Conservation (phyloP, 2,329 filamentous ascomycete genomes). For the Apiospora saccharicola region DNA sequence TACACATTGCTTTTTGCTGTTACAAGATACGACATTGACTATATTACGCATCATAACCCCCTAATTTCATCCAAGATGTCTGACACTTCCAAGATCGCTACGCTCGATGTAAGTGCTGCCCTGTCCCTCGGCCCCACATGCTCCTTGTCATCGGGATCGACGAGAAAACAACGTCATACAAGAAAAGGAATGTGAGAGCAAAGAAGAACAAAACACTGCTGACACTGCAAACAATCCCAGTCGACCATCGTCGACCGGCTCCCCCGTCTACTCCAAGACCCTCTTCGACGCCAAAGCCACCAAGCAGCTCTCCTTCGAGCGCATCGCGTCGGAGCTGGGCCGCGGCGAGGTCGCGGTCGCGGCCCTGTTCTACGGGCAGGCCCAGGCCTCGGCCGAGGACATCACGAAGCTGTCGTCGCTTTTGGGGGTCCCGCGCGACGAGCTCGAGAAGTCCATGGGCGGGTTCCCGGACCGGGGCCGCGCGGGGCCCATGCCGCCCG, state of each 20-base stretch:
- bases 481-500: constrained; percentile 82
- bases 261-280: constrained; percentile 72
- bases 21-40: neutral
- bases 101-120: constrained; percentile 20
- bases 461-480: constrained; percentile 84
- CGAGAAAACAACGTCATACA: neutral
- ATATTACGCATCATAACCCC: neutral
- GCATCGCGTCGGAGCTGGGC: constrained; percentile 75
- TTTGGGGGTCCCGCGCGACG: constrained; percentile 64
- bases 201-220: neutral
- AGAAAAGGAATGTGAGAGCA: neutral
- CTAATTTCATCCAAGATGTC: constrained; percentile 33
- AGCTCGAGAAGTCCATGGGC: constrained; percentile 66
- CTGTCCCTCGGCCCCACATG: neutral
- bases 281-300: constrained; percentile 84
- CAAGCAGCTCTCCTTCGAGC: constrained; percentile 79
- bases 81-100: constrained; percentile 27
- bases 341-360: constrained; percentile 86
- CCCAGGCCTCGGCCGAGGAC: constrained; percentile 75
- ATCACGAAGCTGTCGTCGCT: constrained; percentile 69
- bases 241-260: constrained; percentile 72
- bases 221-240: constrained; percentile 46
- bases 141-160: neutral
- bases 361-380: constrained; percentile 90
- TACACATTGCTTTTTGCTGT: neutral